Evolutionary conservation across 1,284 basidiomycete species (phyloP), one percentile per base, ranked within the genome.

Genomic region (Irpex rosettiformis): DNA sequence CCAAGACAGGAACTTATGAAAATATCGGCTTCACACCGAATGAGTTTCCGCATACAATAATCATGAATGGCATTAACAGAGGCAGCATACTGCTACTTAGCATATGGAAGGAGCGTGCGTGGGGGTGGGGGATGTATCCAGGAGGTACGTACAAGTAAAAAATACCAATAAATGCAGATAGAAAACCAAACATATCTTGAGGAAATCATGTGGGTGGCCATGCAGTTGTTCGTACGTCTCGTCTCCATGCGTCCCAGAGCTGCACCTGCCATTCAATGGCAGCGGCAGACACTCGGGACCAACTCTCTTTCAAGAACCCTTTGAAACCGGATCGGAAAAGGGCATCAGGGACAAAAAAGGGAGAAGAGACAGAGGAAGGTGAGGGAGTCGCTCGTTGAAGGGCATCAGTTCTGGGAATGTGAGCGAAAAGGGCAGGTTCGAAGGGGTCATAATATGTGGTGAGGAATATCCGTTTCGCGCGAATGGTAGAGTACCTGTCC

Each of bases 381-480:
- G 61, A 70, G 63, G 65, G 74, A 73, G 70, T 80, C 75, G 54
- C 53, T 24, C 56, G 54, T 29, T 78, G 79, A 10, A 52, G 18
- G 3, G 52, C 13, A 13, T 54, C 40, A 10, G 52, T 43, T 65
- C 75, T 77, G 62, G 73, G 75, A 60, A 77, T 68, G 71, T 84
- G 79, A 56, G 81, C 68, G 69, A 88, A 79, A 52, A 89, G 77
- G 66, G 89, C 83, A 18, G 86, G 82, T 67, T 87, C 81, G 73
- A 88, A 84, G 57, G 88, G 84, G 67, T 91, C 88, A 66, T 86
- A 89, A 65, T 89, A 90, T 60, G 81, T 82, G 58, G 79, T 81
- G 58, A 82, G 71, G 66, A 83, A 83, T 52, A 80, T 69, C 30
- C 75, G 72, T 61, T 66, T 73, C 52, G 79, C 78, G 58, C 77